A percentile compares a stretch with the other conserved stretches of the same genome.
Evolutionary conservation across 1,139 yeast genomes (phyloP).

Genomic region (Sugiyamaella novakii): DNA sequence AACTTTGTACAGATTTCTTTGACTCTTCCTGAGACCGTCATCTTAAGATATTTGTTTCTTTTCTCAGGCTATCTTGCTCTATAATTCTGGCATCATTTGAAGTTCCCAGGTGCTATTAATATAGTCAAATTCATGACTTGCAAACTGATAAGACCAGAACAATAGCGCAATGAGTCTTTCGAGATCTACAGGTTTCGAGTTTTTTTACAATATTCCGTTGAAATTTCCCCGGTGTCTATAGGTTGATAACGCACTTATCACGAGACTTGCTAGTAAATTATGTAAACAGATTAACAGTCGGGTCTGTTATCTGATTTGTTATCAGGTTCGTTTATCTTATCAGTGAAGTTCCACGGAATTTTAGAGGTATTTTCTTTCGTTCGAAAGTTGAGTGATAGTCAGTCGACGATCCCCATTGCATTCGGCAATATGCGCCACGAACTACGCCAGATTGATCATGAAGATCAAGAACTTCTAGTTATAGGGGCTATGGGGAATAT

Average conservation of each 20-base stretch:
- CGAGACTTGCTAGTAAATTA: too few species aligned
- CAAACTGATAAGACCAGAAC: not conserved
- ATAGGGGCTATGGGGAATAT: too few species aligned
- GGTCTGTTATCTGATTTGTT: not conserved
- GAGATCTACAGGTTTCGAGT: not conserved
- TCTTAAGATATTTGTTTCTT: not conserved
- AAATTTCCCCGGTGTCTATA: not conserved
- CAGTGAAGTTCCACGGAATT: slow-evolving; percentile 1
- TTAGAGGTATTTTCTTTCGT: too few species aligned
- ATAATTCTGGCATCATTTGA: not conserved
- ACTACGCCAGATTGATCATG: not conserved
- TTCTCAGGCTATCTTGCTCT: too few species aligned
- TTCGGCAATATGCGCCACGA: not conserved
- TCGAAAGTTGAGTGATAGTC: too few species aligned
- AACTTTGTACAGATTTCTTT: slow-evolving; percentile 26
- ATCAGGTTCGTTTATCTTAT: too few species aligned
- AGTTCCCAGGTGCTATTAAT: slow-evolving; percentile 1
- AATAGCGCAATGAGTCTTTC: too few species aligned
- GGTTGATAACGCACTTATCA: not conserved
- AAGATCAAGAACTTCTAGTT: too few species aligned
- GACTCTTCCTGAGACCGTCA: slow-evolving; percentile 1
- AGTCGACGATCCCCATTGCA: slow-evolving; percentile 3
- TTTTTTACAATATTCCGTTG: not conserved
- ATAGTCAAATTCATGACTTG: not conserved
- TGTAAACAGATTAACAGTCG: too few species aligned